phyloP scores from a whole-genome alignment of 345 rosid genomes.

The Draba incana region DNA sequence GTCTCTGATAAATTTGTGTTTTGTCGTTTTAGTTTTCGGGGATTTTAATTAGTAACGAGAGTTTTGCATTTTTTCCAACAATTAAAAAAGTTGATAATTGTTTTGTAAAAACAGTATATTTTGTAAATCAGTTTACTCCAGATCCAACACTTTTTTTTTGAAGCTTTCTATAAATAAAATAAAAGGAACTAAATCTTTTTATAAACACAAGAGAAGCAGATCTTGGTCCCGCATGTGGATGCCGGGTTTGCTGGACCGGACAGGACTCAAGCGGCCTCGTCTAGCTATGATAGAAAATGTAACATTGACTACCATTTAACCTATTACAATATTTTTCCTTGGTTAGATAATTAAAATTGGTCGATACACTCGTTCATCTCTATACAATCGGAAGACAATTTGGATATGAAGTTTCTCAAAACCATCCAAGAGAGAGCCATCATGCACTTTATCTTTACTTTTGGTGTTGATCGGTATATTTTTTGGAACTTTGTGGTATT shows the following conservation, averaged over 20 bases:
- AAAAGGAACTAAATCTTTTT: background rate
- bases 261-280: constrained; percentile 5
- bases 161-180: background rate
- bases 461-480: constrained; percentile 27
- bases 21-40: no score
- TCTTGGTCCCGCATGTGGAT: constrained; percentile 6
- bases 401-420: constrained; percentile 11
- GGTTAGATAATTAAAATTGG: constrained; percentile 18
- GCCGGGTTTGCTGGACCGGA: constrained; percentile 10
- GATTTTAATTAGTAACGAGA: no score
- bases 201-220: background rate
- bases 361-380: constrained; percentile 13
- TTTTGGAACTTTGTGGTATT: constrained; percentile 30
- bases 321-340: background rate
- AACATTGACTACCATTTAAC: background rate
- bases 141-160: no score
- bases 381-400: constrained; percentile 29
- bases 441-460: constrained; percentile 34
- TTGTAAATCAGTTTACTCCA: no score
- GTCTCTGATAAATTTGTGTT: no score
- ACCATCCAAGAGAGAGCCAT: constrained; percentile 39
- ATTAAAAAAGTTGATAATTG: no score
- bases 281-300: background rate
- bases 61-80: no score
- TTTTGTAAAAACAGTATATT: no score